Evolutionary conservation across 2,329 filamentous ascomycete genomes (phyloP).

Genomic region (Pseudocercospora eumusae): DNA sequence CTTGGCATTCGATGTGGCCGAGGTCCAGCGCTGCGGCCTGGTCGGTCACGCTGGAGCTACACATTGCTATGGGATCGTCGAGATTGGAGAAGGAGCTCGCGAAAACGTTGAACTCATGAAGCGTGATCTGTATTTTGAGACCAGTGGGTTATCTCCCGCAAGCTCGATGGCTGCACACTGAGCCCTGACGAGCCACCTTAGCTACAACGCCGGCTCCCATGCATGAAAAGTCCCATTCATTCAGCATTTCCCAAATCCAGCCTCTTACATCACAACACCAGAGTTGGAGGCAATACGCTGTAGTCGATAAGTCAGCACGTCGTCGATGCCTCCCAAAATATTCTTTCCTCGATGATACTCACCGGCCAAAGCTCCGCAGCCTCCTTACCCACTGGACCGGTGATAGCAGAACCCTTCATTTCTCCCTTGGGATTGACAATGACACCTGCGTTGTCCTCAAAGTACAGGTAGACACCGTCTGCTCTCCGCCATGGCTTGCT

Average conservation of each 20-base stretch:
- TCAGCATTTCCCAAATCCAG: constrained; percentile 17
- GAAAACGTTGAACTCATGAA: constrained; percentile 12
- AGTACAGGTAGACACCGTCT: constrained; percentile 99
- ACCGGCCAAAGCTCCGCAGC: constrained; percentile 99
- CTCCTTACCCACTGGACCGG: constrained; percentile 98
- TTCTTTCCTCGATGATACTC: constrained; percentile 49
- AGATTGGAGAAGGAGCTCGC: background rate
- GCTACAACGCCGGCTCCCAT: constrained; percentile 30
- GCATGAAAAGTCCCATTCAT: constrained; percentile 24
- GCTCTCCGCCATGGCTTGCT: constrained; percentile 99
- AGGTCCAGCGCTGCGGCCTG: too few relatives aligned
- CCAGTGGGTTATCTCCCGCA: constrained; percentile 6
- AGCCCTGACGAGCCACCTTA: constrained; percentile 5
- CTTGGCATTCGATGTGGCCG: too few relatives aligned
- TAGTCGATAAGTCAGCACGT: constrained; percentile 18
- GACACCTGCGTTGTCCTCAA: constrained; percentile 99
- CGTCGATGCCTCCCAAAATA: background rate
- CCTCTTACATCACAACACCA: constrained; percentile 95
- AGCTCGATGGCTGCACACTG: background rate
- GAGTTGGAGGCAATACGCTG: constrained; percentile 99
- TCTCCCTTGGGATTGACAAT: constrained; percentile 99
- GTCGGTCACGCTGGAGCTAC: too few relatives aligned
- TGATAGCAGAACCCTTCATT: constrained; percentile 99
- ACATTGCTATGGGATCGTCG: background rate
- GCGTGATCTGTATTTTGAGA: constrained; percentile 22